Evolutionary conservation across 768 basidiomycete genomes (phyloP).

Genomic region (Kwoniella heveanensis): DNA sequence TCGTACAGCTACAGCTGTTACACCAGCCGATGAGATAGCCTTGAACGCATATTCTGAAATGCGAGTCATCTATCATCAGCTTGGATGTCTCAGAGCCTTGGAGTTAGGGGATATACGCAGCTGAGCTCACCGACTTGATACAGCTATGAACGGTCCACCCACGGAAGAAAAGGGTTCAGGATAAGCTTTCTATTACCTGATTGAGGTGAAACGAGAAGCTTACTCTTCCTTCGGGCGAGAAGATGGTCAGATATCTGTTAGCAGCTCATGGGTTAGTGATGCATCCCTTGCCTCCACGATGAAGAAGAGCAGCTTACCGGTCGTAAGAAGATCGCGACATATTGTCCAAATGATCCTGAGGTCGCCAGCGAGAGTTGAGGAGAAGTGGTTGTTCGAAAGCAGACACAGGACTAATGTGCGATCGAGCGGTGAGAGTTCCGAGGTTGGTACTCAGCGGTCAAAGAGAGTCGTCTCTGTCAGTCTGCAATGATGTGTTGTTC

Average conservation of each 20-base stretch:
- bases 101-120: too few relatives aligned
- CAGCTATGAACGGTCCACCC: constrained; percentile 60
- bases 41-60: constrained; percentile 97
- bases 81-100: too few relatives aligned
- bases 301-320: constrained; percentile 60
- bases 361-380: not conserved
- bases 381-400: too few relatives aligned
- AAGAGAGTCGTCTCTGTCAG: too few relatives aligned
- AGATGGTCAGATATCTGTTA: constrained; percentile 84
- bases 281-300: not conserved
- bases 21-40: constrained; percentile 94
- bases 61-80: too few relatives aligned
- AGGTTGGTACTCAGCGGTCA: too few relatives aligned
- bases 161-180: constrained; percentile 6
- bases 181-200: not conserved
- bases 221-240: constrained; percentile 82
- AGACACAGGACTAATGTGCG: too few relatives aligned
- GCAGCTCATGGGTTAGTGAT: constrained; percentile 7
- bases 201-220: constrained; percentile 12
- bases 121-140: constrained; percentile 79
- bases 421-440: too few relatives aligned
- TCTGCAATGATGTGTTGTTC: too few relatives aligned
- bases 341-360: not conserved
- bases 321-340: constrained; percentile 97
- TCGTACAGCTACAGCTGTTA: constrained; percentile 87